These are phyloP conservation scores for Colletotrichum plurivorum DNA, from an alignment of 2,329 filamentous ascomycete genomes.

Conservation along the genomic window DNA sequence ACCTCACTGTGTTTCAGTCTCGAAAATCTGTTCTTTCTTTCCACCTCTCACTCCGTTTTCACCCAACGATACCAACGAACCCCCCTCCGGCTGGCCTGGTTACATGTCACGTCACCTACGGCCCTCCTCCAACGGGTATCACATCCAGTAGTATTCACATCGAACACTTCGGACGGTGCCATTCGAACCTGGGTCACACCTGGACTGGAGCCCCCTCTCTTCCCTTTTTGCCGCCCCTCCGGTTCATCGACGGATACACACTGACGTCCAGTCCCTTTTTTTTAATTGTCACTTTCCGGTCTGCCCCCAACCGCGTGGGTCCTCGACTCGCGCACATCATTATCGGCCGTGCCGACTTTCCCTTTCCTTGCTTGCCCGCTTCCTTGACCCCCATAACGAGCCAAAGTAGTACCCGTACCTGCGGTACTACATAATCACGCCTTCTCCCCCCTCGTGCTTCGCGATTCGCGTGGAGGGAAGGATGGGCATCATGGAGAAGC, in stretches of 20 bases:
- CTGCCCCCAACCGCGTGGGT: slow-evolving; percentile 21
- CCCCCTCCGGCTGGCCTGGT: no score
- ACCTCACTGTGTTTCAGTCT: background rate
- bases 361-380: background rate
- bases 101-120: slow-evolving; percentile 5
- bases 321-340: slow-evolving; percentile 9
- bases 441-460: slow-evolving; percentile 11
- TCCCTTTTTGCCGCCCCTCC: background rate
- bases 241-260: background rate
- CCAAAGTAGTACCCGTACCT: no score
- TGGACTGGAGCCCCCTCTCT: slow-evolving; percentile 12
- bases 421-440: slow-evolving; percentile 29
- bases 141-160: background rate
- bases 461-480: slow-evolving; percentile 23
- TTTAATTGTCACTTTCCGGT: slow-evolving; percentile 18
- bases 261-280: background rate
- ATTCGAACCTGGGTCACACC: slow-evolving; percentile 28
- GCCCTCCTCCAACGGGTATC: background rate
- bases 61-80: background rate
- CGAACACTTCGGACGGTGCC: slow-evolving; percentile 24
- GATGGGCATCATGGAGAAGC: slow-evolving; percentile 39
- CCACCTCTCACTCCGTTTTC: background rate
- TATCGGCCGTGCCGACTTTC: slow-evolving; percentile 35
- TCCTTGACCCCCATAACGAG: background rate
- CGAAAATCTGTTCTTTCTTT: slow-evolving; percentile 9